Evolutionary conservation across 352 stramenopile species (phyloP).

Genomic region (Globisporangium takayamanum): DNA sequence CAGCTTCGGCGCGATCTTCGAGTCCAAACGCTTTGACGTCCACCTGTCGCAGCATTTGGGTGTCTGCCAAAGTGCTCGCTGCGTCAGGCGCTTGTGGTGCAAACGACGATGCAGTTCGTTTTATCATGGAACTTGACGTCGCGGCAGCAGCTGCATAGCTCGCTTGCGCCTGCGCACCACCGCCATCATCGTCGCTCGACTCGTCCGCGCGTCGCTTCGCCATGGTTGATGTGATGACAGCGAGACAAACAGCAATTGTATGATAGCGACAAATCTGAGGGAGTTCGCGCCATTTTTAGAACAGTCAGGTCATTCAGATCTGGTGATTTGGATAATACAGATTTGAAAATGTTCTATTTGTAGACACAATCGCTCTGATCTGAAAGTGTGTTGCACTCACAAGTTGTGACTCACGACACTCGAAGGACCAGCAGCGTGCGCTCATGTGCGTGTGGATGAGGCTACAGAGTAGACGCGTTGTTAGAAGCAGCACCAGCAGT

Average conservation of each 20-base stretch:
- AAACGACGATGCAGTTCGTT: not conserved
- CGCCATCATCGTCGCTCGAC: not conserved
- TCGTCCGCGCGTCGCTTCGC: not conserved
- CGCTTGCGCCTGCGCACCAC: not conserved
- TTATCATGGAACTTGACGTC: not conserved
- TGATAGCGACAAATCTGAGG: no score
- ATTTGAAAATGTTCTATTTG: no score
- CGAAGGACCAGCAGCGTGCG: not conserved
- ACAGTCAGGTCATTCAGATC: no score
- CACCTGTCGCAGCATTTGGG: constrained; percentile 19
- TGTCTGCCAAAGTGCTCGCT: not conserved
- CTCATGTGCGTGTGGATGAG: not conserved
- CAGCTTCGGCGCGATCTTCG: constrained; percentile 67
- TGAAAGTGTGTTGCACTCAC: no score
- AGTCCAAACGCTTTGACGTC: constrained; percentile 67
- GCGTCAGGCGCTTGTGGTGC: not conserved
- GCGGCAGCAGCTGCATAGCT: not conserved
- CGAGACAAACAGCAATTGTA: no score
- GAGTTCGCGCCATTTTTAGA: no score
- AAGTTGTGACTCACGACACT: no score
- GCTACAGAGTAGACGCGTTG: not conserved
- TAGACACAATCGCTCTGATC: no score
- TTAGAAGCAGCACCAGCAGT: constrained; percentile 90
- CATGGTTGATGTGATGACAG: no score
- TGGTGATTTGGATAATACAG: no score